phyloP scores from a whole-genome alignment of 2,329 filamentous ascomycete genomes.

The Cordyceps farinosa region DNA sequence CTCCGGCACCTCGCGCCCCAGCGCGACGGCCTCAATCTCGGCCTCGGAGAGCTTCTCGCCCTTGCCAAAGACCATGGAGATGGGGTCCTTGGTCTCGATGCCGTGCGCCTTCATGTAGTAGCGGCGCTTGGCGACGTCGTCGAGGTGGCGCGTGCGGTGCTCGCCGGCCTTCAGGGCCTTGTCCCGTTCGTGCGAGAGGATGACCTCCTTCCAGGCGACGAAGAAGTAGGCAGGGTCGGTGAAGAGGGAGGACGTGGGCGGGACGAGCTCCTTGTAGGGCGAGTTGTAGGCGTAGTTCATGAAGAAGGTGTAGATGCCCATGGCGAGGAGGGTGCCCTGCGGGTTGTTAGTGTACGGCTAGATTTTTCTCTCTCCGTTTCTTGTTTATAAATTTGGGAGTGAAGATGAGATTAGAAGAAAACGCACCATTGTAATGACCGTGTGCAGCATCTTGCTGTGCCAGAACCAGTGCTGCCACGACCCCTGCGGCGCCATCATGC shows the following conservation, averaged over 20 bases:
- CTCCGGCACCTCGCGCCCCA: constrained; percentile 34
- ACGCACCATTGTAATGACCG: constrained; percentile 77
- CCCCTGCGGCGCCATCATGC: constrained; percentile 81
- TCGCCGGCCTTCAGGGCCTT: constrained; percentile 65
- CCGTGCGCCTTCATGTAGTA: constrained; percentile 86
- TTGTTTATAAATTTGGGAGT: not conserved
- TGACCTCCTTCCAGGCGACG: constrained; percentile 64
- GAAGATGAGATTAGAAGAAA: not conserved
- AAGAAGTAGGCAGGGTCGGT: constrained; percentile 66
- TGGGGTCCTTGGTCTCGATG: constrained; percentile 59
- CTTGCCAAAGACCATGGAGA: constrained; percentile 44
- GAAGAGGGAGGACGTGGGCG: constrained; percentile 64
- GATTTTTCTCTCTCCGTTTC: too few relatives aligned
- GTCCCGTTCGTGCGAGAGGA: constrained; percentile 72
- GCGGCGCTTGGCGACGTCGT: constrained; percentile 83
- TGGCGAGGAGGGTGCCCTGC: constrained; percentile 62
- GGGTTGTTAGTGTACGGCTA: not conserved
- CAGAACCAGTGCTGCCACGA: constrained; percentile 83
- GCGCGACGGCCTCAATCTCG: constrained; percentile 34
- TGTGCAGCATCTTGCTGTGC: constrained; percentile 70
- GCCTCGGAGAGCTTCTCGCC: constrained; percentile 34
- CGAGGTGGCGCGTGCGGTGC: constrained; percentile 67
- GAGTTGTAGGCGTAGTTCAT: constrained; percentile 77
- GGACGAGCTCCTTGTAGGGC: constrained; percentile 75
- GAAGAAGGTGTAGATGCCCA: constrained; percentile 70